phyloP scores from a whole-genome alignment of 208 protist genomes.

The Leishmania martiniquensis region DNA sequence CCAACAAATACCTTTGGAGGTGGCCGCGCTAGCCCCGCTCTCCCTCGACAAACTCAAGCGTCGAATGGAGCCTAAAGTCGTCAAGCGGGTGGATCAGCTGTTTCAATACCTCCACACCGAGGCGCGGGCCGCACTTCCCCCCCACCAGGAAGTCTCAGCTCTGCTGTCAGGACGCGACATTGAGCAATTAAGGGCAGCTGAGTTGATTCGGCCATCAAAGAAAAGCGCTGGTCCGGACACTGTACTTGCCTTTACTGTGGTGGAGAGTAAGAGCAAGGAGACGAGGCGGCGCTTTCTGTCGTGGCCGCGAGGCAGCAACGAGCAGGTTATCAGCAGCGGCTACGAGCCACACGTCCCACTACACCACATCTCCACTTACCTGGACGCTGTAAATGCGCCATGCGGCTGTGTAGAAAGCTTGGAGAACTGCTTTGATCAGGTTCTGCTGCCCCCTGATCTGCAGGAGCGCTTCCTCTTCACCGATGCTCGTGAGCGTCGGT shows the following conservation, averaged over 20 bases:
- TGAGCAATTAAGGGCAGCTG: neutral
- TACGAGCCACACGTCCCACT: slow-evolving; percentile 17
- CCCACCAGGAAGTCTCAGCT: slow-evolving; percentile 4
- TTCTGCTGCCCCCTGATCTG: neutral
- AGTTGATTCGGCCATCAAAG: slow-evolving; percentile 11
- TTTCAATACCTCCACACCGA: slow-evolving; percentile 8
- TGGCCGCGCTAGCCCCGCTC: neutral
- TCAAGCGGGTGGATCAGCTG: slow-evolving; percentile 12
- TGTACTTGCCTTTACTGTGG: slow-evolving; percentile 20
- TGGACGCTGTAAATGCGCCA: slow-evolving; percentile 14
- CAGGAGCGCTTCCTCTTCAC: slow-evolving; percentile 32
- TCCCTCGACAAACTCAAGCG: slow-evolving; percentile 9
- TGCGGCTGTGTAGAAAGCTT: slow-evolving; percentile 5
- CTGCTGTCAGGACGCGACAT: slow-evolving; percentile 15
- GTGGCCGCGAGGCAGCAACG: slow-evolving; percentile 25
- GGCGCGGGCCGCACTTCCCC: slow-evolving; percentile 9
- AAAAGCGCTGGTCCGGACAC: neutral
- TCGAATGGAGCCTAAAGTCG: slow-evolving; percentile 10
- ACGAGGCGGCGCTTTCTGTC: slow-evolving; percentile 13
- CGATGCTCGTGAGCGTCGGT: slow-evolving; percentile 6
- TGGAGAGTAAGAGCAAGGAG: neutral
- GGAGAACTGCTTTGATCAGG: slow-evolving; percentile 5
- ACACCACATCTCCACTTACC: slow-evolving; percentile 22
- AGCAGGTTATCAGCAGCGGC: slow-evolving; percentile 11
- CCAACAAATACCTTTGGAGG: neutral